phyloP scores from a whole-genome alignment of 2,329 filamentous ascomycete genomes.

The Fusarium chlamydosporum region DNA sequence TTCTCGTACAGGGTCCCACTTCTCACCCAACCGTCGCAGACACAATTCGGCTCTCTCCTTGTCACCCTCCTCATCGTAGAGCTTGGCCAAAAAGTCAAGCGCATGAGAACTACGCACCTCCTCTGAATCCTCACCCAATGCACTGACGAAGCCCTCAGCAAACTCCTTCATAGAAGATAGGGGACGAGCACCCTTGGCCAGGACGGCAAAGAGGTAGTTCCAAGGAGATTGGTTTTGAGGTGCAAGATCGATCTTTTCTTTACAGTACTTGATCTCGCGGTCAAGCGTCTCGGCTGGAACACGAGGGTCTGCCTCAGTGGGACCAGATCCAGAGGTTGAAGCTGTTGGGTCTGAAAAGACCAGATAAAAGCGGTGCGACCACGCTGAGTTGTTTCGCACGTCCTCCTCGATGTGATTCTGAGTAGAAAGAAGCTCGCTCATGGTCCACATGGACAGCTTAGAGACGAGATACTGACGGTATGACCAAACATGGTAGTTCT shows the following conservation, averaged over 20 bases:
- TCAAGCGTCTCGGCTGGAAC: slow-evolving; percentile 76
- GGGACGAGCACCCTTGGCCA: slow-evolving; percentile 74
- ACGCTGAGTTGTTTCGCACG: slow-evolving; percentile 95
- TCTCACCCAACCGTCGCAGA: slow-evolving; percentile 80
- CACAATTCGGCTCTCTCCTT: slow-evolving; percentile 76
- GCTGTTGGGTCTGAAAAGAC: slow-evolving; percentile 76
- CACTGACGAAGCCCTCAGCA: slow-evolving; percentile 65
- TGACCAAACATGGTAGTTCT: slow-evolving; percentile 99
- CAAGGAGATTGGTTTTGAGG: slow-evolving; percentile 96
- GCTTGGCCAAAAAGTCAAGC: slow-evolving; percentile 79
- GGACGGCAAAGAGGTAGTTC: slow-evolving; percentile 88
- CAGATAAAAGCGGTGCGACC: slow-evolving; percentile 97
- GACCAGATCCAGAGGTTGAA: slow-evolving; percentile 62
- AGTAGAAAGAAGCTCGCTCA: slow-evolving; percentile 78
- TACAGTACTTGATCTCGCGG: slow-evolving; percentile 80
- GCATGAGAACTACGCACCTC: slow-evolving; percentile 74
- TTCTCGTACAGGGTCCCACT: slow-evolving; percentile 90
- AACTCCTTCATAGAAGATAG: slow-evolving; percentile 64
- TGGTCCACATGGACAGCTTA: slow-evolving; percentile 77
- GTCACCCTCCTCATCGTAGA: slow-evolving; percentile 70
- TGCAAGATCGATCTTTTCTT: slow-evolving; percentile 79
- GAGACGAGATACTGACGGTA: slow-evolving; percentile 82
- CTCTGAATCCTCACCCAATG: slow-evolving; percentile 63
- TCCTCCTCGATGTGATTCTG: slow-evolving; percentile 82
- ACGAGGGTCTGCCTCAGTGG: slow-evolving; percentile 67